These are phyloP conservation scores for Phaseolus lunatus DNA, from an alignment of 306 rosid species.

Conservation along the genomic window DNA sequence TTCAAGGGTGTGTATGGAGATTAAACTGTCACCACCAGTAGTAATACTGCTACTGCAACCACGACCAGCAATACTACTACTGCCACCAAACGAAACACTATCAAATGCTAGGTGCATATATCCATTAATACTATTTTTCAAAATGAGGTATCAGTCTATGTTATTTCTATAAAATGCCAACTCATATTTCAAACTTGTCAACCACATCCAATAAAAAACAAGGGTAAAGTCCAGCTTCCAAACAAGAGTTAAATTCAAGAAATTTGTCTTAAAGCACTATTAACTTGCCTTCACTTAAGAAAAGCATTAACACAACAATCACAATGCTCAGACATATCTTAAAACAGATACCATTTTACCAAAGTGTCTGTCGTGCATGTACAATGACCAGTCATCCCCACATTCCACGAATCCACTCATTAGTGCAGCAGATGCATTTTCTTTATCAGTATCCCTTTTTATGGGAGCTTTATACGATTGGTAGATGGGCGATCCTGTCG, in stretches of 20 bases:
- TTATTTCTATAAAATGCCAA: conserved; percentile 9
- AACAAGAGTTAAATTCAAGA: conserved; percentile 37
- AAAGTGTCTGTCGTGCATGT: conserved; percentile 54
- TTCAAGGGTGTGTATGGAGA: background rate
- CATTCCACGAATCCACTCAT: conserved; percentile 57
- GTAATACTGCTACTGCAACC: too few relatives aligned
- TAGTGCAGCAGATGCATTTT: conserved; percentile 45
- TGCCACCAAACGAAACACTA: too few relatives aligned
- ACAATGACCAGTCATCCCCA: conserved; percentile 82
- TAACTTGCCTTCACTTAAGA: conserved; percentile 1
- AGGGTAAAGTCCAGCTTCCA: background rate
- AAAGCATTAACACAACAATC: conserved; percentile 25
- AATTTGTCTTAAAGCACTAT: conserved; percentile 18
- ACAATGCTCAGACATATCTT: conserved; percentile 1
- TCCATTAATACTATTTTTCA: background rate
- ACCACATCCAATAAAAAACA: conserved; percentile 9
- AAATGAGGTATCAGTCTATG: background rate
- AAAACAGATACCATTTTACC: conserved; percentile 67
- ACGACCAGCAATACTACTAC: too few relatives aligned
- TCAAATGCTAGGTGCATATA: background rate
- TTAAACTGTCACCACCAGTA: background rate
- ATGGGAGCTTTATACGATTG: conserved; percentile 60
- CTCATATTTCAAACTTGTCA: background rate
- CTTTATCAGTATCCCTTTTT: conserved; percentile 48
- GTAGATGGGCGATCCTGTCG: conserved; percentile 71